Evolutionary conservation across 106 monocot genomes (phyloP), one percentile per base, ranked within the genome.

Genomic region (Dendrobium officinale): DNA sequence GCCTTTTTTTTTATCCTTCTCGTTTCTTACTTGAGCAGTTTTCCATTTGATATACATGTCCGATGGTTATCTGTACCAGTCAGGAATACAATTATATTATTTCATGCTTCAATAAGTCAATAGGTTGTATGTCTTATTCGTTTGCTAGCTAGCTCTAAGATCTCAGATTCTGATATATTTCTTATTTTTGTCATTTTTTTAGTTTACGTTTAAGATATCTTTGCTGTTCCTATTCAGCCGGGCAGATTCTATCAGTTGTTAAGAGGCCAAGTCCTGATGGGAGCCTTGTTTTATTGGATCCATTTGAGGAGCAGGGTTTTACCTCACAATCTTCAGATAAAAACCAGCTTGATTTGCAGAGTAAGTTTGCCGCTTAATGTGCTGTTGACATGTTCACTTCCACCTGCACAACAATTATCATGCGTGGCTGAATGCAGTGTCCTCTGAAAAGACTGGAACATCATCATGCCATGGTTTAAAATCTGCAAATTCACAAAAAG

Each of bases 241-340:
- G 45, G n/a, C 76, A 76, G 45, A 49, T 76, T 49, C 27, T 76
- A 41, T 76, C 76, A 49, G 45, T 76, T 49, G 49, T 76, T 49
- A 76, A 49, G 26, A 76, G 26, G 27, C 76, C 49, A 19, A 48
- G 26, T 76, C 48, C n/a, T 20, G 44, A 76, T 27, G 76, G 42
- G 9, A 76, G 26, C 26, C 11, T 26, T 49, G 20, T 42, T 33
- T 74, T 43, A 42, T 11, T 4, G 29, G 76, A 26, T 24, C 26
- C 45, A 26, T 26, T 41, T 19, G 45, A 49, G 26, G 76, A 48
- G 2, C 76, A 49, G 45, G 48, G 13, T 26, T 27, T 48, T 26
- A 49, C 48, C 17, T 76, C 48, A 3, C n/a, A 76, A 49, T 49
- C 76, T 24, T 48, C 49, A 4, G 9, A 44, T 74, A 74, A n/a